Base-by-base conservation (phyloP, 2,329 filamentous ascomycete genomes). In the Neofusicoccum umdonicola region DNA sequence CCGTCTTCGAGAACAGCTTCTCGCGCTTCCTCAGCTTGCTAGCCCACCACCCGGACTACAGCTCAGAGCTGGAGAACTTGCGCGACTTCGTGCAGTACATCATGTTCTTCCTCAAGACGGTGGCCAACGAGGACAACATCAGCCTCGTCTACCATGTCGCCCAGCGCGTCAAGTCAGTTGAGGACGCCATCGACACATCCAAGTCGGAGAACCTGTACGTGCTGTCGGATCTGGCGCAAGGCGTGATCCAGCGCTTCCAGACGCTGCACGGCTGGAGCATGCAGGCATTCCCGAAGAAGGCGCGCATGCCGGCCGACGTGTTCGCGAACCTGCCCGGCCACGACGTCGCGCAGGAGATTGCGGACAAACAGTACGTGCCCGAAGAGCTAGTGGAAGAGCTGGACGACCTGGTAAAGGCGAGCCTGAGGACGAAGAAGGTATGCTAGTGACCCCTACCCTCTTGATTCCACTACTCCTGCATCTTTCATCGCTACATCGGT, bases 31-130 rank as follows among this genome's bases (percentile, higher is more conserved):
- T 99, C 61, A 95, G 93, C 56, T 81, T 99, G 48, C 84, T 99
- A 48, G 93, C 94, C 4, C 94, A 98, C 74, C 95, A 99, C 75
- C 93, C 93, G 1, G 95, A 99, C 76, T 97, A 94, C 69, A 87
- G 85, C 35, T 71, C 66, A 3, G 74, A 77, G 5, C 78, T 87
- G 2, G 84, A 87, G 13, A 89, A 93, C 54, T 80, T 97, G 56
- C 83, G 88, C 50, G 92, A 97, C 73, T 93, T 96, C 75, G 88
- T 91, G 5, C 88, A 88, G 70, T 99, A 98, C 76, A 88, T 99
- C 65, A 77, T 97, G 47, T 97, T 94, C 79, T 99, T 96, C 74
- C 83, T 98, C 52, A 88, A 85, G 67, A 87, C 89, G 42, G 88
- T 97, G 17, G 92, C 92, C 9, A 94, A 88, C 0, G 91, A 96